Evolutionary conservation across 2,329 filamentous ascomycete species (phyloP).

Genomic region (Ceratocystis lukuohia): DNA sequence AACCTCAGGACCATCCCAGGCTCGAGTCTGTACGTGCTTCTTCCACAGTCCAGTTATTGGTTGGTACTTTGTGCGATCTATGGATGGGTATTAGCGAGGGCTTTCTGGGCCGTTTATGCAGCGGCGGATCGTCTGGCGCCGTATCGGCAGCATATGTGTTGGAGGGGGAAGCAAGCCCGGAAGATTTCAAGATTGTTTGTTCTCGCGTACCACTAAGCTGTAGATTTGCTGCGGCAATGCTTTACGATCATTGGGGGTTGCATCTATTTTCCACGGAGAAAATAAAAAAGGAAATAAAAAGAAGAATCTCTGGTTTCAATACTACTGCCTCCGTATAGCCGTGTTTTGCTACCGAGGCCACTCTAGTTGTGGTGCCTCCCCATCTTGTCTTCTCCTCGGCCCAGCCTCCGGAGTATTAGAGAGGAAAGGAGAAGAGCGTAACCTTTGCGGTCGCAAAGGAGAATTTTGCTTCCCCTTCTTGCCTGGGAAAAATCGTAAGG

Average conservation of each 20-base stretch:
- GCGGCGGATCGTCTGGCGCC: too few species aligned
- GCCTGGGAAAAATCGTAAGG: too few species aligned
- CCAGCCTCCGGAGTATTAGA: neutral
- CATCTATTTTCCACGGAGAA: too few species aligned
- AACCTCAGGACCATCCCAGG: too few species aligned
- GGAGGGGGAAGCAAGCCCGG: neutral
- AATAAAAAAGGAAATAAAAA: neutral
- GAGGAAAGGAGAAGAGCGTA: neutral
- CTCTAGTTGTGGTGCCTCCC: neutral
- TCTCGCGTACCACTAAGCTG: neutral
- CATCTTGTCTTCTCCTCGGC: neutral
- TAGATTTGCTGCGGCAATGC: neutral
- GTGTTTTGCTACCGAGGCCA: neutral
- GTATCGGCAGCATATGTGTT: too few species aligned
- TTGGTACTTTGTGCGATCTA: too few species aligned
- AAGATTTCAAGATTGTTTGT: neutral
- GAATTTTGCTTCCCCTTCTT: neutral
- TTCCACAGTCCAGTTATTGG: too few species aligned
- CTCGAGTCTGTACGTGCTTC: too few species aligned
- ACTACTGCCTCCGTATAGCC: neutral
- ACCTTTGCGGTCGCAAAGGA: neutral
- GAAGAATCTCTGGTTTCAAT: neutral
- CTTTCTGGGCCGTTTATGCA: too few species aligned
- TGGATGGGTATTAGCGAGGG: too few species aligned
- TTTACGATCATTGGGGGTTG: too few species aligned